A percentile compares a stretch with the other conserved stretches of the same genome.
Evolutionary conservation across 1,139 yeast genomes (phyloP).

Genomic region (Ogataea hybrid): DNA sequence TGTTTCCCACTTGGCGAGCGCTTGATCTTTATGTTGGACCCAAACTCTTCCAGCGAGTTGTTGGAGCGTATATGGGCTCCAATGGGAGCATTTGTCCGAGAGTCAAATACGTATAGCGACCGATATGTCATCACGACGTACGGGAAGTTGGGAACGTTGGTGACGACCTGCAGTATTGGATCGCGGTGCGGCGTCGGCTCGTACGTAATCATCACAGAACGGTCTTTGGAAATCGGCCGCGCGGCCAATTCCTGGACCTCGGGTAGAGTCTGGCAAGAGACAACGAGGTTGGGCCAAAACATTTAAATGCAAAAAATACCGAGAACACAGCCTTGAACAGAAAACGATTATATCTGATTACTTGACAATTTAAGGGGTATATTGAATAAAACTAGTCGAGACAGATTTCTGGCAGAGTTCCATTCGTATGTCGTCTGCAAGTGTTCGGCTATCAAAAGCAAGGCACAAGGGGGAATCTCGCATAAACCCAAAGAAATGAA

Average conservation of each 20-base stretch:
- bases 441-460: constrained; percentile 12
- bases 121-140: constrained; percentile 33
- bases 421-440: constrained; percentile 2
- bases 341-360: constrained; percentile 3
- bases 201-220: constrained; percentile 14
- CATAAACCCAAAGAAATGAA: constrained; percentile 12
- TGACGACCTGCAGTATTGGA: constrained; percentile 23
- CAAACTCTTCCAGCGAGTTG: constrained; percentile 38
- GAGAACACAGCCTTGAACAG: constrained; percentile 6
- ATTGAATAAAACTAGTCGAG: constrained; percentile 10
- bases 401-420: constrained; percentile 4
- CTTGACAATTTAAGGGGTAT: constrained; percentile 12
- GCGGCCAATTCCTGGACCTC: constrained; percentile 21
- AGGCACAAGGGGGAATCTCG: constrained; percentile 15
- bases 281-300: constrained; percentile 32
- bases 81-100: constrained; percentile 38
- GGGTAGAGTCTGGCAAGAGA: constrained; percentile 25
- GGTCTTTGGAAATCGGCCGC: constrained; percentile 11
- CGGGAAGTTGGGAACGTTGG: constrained; percentile 23
- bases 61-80: constrained; percentile 40
- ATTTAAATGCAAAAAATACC: constrained; percentile 11
- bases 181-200: constrained; percentile 28
- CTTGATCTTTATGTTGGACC: constrained; percentile 33
- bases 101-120: constrained; percentile 34
- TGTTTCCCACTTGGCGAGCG: constrained; percentile 29